These are phyloP conservation scores for Fragaria nilgerrensis DNA, from an alignment of 306 rosid species.

Conservation along the genomic window DNA sequence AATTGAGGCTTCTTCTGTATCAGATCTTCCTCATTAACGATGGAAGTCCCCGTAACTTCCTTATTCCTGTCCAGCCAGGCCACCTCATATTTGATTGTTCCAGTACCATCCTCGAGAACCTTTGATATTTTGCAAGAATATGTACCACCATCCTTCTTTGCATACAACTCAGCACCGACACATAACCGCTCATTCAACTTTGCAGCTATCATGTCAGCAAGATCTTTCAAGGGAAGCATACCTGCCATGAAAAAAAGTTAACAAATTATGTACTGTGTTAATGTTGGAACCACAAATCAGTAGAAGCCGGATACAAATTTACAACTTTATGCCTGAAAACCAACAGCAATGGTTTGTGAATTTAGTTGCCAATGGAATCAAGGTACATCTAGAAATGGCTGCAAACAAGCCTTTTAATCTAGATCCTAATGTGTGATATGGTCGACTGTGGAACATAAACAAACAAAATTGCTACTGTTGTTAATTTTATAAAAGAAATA, in stretches of 20 bases:
- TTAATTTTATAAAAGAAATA: neutral
- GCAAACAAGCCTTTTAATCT: neutral
- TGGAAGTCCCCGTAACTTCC: conserved; percentile 46
- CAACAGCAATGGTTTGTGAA: neutral
- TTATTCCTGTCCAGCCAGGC: conserved; percentile 79
- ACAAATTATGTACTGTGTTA: conserved; percentile 5
- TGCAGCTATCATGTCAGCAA: conserved; percentile 66
- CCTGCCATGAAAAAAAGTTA: conserved; percentile 47
- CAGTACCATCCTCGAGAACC: conserved; percentile 44
- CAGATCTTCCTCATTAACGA: conserved; percentile 48
- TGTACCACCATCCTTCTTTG: conserved; percentile 52
- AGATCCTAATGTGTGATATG: neutral
- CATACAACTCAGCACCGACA: conserved; percentile 78
- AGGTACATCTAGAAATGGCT: neutral
- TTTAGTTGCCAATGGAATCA: neutral
- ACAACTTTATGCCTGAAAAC: neutral
- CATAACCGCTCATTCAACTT: conserved; percentile 53
- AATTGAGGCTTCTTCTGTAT: conserved; percentile 73
- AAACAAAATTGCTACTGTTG: neutral
- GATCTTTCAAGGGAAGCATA: conserved; percentile 81
- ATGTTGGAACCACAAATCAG: neutral
- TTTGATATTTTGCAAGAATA: conserved; percentile 69
- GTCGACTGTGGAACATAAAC: neutral
- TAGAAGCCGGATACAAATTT: conserved; percentile 4
- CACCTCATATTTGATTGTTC: conserved; percentile 53